phyloP scores from a whole-genome alignment of 2,329 filamentous ascomycete species.

The Fusarium pseudograminearum region DNA sequence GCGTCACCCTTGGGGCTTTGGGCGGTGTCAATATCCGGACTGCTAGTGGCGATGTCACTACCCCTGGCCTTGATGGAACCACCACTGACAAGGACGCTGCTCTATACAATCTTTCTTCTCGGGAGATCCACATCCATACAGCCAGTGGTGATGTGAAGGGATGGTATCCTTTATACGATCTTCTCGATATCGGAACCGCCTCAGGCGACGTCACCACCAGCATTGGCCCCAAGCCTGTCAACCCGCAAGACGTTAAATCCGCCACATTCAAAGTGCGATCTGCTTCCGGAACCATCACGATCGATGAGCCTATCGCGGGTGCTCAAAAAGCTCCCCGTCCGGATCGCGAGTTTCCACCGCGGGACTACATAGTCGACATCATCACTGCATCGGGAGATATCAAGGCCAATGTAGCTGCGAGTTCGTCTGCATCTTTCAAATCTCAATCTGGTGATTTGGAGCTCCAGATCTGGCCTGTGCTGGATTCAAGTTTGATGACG shows the following conservation, averaged over 20 bases:
- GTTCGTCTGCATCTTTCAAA: conserved; percentile 51
- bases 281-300: conserved; percentile 58
- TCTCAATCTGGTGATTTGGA: conserved; percentile 58
- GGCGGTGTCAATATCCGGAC: conserved; percentile 51
- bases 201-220: conserved; percentile 59
- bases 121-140: conserved; percentile 57
- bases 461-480: conserved; percentile 59
- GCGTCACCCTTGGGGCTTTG: conserved; percentile 53
- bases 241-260: conserved; percentile 50
- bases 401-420: conserved; percentile 56
- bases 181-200: conserved; percentile 58
- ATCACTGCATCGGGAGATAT: conserved; percentile 60
- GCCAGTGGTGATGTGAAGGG: conserved; percentile 60
- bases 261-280: conserved; percentile 58
- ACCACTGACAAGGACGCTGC: conserved; percentile 42
- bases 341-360: conserved; percentile 53
- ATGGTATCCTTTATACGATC: conserved; percentile 64
- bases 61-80: conserved; percentile 49
- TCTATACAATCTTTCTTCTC: conserved; percentile 58
- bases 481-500: conserved; percentile 47
- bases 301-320: conserved; percentile 56
- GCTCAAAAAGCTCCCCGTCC: conserved; percentile 36
- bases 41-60: conserved; percentile 55
- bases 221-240: conserved; percentile 57
- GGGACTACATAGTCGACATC: conserved; percentile 61